Percentiles rank a stretch among this genome's conserved stretches.
Conservation (phyloP, 139 green algal species). For the Chlamydomonas asymmetrica region DNA sequence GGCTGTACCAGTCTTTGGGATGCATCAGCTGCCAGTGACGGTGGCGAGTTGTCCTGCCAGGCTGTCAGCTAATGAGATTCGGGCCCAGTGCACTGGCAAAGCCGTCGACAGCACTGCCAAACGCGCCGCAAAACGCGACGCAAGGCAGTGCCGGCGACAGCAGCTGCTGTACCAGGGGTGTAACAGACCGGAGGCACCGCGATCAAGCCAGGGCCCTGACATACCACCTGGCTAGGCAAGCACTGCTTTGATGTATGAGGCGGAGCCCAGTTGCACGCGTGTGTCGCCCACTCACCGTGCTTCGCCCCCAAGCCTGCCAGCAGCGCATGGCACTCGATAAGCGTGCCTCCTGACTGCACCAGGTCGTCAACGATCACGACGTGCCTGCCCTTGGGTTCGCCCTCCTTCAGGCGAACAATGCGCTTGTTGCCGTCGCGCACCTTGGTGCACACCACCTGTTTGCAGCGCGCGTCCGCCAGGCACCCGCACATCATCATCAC, state of each 20-base stretch:
- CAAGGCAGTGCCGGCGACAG: background rate
- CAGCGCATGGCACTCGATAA: conserved; percentile 94
- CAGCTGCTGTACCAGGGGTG: conserved; percentile 44
- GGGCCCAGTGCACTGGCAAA: too few relatives aligned
- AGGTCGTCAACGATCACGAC: conserved; percentile 99
- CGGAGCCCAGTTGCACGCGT: too few relatives aligned
- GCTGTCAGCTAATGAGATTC: too few relatives aligned
- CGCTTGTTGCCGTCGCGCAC: conserved; percentile 94
- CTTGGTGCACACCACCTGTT: conserved; percentile 98
- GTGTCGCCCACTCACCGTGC: conserved; percentile 41
- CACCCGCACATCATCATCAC: too few relatives aligned
- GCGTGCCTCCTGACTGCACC: conserved; percentile 93
- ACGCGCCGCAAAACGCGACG: background rate
- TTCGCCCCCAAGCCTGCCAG: conserved; percentile 69
- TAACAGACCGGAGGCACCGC: conserved; percentile 40
- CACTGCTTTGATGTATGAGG: background rate
- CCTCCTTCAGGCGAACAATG: conserved; percentile 97
- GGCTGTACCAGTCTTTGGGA: too few relatives aligned
- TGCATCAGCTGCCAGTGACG: too few relatives aligned
- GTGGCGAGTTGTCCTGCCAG: too few relatives aligned
- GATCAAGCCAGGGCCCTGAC: conserved; percentile 32
- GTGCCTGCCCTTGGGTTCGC: conserved; percentile 81
- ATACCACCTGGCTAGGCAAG: conserved; percentile 28
- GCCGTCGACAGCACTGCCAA: too few relatives aligned
- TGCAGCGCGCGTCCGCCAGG: too few relatives aligned